A percentile compares a stretch with the other conserved stretches of the same genome.
phyloP scores from a whole-genome alignment of 805 yeast genomes.

The Clavispora phyllophila region DNA sequence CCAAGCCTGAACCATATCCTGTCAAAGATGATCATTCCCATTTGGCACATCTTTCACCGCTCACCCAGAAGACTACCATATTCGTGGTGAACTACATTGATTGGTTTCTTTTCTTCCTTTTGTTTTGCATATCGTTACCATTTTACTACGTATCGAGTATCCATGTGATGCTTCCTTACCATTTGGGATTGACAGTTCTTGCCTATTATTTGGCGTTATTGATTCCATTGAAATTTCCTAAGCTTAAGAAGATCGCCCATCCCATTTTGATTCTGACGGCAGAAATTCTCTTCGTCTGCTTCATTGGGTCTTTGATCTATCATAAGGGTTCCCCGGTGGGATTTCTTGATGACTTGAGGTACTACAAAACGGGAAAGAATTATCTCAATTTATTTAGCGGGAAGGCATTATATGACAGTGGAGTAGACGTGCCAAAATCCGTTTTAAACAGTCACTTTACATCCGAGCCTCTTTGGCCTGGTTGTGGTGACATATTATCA shows the following conservation, averaged over 20 bases:
- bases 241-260: slow-evolving; percentile 52
- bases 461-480: slow-evolving; percentile 52
- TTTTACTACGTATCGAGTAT: slow-evolving; percentile 47
- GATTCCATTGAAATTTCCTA: slow-evolving; percentile 41
- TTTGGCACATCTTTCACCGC: slow-evolving; percentile 2
- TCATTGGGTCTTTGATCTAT: slow-evolving; percentile 52
- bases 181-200: slow-evolving; percentile 54
- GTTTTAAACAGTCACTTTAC: slow-evolving; percentile 15
- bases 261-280: slow-evolving; percentile 69
- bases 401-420: slow-evolving; percentile 23
- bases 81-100: slow-evolving; percentile 46
- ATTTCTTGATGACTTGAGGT: slow-evolving; percentile 46
- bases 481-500: slow-evolving; percentile 72
- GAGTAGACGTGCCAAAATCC: slow-evolving; percentile 14
- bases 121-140: slow-evolving; percentile 55
- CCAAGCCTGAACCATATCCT: neutral
- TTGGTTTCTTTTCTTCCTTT: slow-evolving; percentile 43
- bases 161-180: slow-evolving; percentile 57
- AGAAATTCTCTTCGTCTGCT: slow-evolving; percentile 57
- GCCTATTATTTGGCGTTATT: slow-evolving; percentile 49
- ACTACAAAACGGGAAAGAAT: slow-evolving; percentile 65
- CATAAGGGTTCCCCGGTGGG: slow-evolving; percentile 37
- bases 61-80: slow-evolving; percentile 25
- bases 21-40: neutral
- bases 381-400: slow-evolving; percentile 55